Base-by-base conservation (phyloP, 164 flowering plant genomes). In the Vitis vinifera region DNA sequence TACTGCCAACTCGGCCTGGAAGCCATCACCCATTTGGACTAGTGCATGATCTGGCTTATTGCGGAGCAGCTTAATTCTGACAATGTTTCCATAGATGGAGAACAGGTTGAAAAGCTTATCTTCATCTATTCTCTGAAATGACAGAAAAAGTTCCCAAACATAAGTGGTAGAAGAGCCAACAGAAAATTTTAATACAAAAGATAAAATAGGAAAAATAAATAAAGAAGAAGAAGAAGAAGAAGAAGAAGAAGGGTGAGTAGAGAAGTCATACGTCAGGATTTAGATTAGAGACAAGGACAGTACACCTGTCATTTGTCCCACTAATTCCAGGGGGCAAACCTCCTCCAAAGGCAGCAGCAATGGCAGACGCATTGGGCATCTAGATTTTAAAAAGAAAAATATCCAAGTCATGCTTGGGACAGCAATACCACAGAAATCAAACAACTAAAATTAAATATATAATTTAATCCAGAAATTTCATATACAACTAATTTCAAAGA, bases 41-140 rank as follows among this genome's bases (percentile, higher is more conserved):
- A 96, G 88, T 11, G 98, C 99, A 85, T 96, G 99, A 75, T 96
- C 99, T 15, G 98, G 99, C 73, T 93, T 96, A 71, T 87, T 93
- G 4, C 88, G 97, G 48, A 96, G 97, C 76, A 93, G 78, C 80
- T 93, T 93, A 69, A 96, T 88, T 73, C 99, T 86, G 57, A 86
- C 85, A 73, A 93, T 96, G 79, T 96, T 96, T 29, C 99, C 99
- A 75, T 93, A 96, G 17, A 96, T 77, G 14, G 99, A 96, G 85
- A 92, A 96, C 63, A 96, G 75, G 74, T 96, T 96, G 74, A 96
- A 96, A 30, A 96, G 91, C 81, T 96, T 96, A 76, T 93, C 98
- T 80, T 96, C 99, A 59, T 96, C 99, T 62, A 93, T 79, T 74
- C 78, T 85, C 99, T 96, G 94, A 49, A 50, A 75, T 8, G 6